Percentiles rank a stretch among this genome's conserved stretches.
These are phyloP conservation scores for Cyclotella distinguenda DNA, from an alignment of 108 stramenopile species.

Conservation along the genomic window DNA sequence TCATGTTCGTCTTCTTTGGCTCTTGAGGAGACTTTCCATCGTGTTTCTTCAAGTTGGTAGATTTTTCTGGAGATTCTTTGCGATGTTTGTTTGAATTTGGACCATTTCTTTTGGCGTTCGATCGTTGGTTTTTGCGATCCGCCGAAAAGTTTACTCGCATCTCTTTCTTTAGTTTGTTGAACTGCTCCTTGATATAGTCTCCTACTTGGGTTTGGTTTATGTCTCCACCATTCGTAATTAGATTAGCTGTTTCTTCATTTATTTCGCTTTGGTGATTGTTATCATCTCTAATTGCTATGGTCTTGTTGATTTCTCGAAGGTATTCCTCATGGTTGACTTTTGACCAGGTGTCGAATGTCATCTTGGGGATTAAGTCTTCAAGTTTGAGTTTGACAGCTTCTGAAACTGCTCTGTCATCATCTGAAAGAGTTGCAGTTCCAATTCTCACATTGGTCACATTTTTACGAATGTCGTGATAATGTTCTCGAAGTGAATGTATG, in stretches of 20 bases:
- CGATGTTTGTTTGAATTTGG: background rate
- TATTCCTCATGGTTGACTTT: background rate
- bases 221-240: background rate
- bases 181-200: background rate
- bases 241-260: background rate
- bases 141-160: constrained; percentile 1
- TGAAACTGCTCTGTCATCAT: background rate
- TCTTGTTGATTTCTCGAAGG: background rate
- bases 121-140: background rate
- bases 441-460: background rate
- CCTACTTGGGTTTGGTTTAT: background rate
- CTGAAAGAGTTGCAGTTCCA: too few relatives aligned
- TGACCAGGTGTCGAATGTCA: background rate
- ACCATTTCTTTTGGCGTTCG: background rate
- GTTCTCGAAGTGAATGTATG: background rate
- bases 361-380: background rate
- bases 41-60: background rate
- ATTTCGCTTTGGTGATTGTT: background rate
- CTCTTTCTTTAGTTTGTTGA: background rate
- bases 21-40: background rate
- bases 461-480: background rate
- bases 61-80: background rate
- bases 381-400: background rate
- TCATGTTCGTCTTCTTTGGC: background rate
- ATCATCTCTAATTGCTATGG: background rate